phyloP scores from a whole-genome alignment of 1,139 yeast species.

The Starmera stellimalicola region DNA sequence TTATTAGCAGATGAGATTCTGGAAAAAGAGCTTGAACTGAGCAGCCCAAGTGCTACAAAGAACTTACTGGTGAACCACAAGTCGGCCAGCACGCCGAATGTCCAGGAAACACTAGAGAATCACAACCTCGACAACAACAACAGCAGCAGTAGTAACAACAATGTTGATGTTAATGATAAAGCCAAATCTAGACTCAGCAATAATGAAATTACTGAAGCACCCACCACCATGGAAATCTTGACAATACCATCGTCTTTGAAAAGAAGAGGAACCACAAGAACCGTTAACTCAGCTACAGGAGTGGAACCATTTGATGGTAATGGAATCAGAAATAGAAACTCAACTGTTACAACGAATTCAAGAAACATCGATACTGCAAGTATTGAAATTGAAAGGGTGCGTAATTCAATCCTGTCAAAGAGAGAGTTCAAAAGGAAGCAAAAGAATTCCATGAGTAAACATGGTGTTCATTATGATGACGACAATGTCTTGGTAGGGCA shows the following conservation, averaged over 20 bases:
- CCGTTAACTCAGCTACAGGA: slow-evolving; percentile 4
- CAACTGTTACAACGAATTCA: slow-evolving; percentile 8
- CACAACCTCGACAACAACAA: background rate
- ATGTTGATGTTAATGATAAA: background rate
- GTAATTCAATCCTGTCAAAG: slow-evolving; percentile 27
- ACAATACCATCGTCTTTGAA: no score
- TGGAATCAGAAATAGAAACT: slow-evolving; percentile 6
- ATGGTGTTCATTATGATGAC: slow-evolving; percentile 8
- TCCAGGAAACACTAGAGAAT: background rate
- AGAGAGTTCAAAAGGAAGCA: slow-evolving; percentile 23
- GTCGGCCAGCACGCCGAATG: background rate
- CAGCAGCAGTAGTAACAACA: no score
- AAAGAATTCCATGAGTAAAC: slow-evolving; percentile 9
- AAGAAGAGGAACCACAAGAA: slow-evolving; percentile 7
- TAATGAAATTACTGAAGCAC: no score
- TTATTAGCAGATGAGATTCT: background rate
- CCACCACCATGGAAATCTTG: no score
- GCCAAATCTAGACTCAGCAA: no score
- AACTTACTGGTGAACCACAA: slow-evolving; percentile 1
- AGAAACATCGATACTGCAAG: slow-evolving; percentile 23
- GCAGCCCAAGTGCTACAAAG: background rate
- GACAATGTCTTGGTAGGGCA: slow-evolving; percentile 58
- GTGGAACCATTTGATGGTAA: slow-evolving; percentile 1
- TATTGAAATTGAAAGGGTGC: slow-evolving; percentile 34
- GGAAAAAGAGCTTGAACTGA: background rate